phyloP scores from a whole-genome alignment of 2,329 filamentous ascomycete genomes.

The Colletotrichum sidae region DNA sequence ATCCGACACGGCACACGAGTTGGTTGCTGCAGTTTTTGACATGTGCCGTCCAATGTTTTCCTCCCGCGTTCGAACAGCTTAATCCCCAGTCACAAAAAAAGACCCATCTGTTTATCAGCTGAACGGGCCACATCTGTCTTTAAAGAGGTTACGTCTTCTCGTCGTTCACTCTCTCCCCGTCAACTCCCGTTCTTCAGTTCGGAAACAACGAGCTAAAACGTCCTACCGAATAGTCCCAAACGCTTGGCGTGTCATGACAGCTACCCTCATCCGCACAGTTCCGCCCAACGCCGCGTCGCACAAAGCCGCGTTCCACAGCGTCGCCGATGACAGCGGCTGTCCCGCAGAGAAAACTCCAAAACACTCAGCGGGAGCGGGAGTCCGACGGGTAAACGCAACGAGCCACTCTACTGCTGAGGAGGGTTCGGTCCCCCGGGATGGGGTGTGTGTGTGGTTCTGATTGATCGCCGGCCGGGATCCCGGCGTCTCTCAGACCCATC shows the following conservation, averaged over 20 bases:
- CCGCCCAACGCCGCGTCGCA: not conserved
- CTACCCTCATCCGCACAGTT: not conserved
- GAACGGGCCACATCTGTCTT: too few species aligned
- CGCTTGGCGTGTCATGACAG: slow-evolving; percentile 11
- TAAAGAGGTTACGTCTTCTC: not conserved
- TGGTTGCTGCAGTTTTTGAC: not conserved
- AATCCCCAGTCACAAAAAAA: not conserved
- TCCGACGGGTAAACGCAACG: too few species aligned
- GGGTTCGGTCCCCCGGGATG: too few species aligned
- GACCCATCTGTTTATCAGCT: not conserved
- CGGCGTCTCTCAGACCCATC: too few species aligned
- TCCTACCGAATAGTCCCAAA: slow-evolving; percentile 5
- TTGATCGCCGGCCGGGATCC: not conserved
- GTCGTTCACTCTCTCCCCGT: not conserved
- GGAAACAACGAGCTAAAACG: slow-evolving; percentile 5
- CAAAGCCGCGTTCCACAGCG: too few species aligned
- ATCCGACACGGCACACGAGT: not conserved
- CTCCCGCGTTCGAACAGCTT: not conserved
- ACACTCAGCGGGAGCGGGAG: too few species aligned
- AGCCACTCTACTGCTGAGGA: too few species aligned
- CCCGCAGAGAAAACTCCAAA: too few species aligned
- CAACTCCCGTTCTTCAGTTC: not conserved
- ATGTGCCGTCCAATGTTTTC: slow-evolving; percentile 13
- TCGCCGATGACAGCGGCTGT: too few species aligned
- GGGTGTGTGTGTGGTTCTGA: too few species aligned